Base-by-base conservation (phyloP, 495 filamentous ascomycete species). In the Apodospora peruviana region DNA sequence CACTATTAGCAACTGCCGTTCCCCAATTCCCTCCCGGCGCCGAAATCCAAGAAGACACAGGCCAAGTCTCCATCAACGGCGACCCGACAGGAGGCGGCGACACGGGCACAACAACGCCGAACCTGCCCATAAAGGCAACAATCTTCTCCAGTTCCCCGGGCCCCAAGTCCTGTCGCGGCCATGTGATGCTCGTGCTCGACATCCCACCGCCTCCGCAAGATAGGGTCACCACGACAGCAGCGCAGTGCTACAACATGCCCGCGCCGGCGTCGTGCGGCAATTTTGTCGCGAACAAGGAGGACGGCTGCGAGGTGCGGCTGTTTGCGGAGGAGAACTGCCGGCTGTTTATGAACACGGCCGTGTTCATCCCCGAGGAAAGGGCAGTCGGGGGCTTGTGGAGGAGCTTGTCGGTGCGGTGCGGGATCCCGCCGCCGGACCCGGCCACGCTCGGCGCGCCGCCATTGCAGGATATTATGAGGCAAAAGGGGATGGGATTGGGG, bases 231-330 rank as follows among this genome's bases (percentile, higher is more conserved):
- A 56, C 57, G 10, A 50, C 49, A 4, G 2, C 16, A 14, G 54
- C 57, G 36, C 53, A 49, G 19, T 72, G 69, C 55, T 61, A 66
- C 45, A 62, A 65, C 45, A 50, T 71, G 19, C 61, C 62, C 4
- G 45, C 41, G 2, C 51, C 57, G 35, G 61, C 58, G 20, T 62
- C 65, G 32, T 72, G 69, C 48, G 69, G 51, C 14, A 58, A 34
- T 20, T 72, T 72, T 38, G 18, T 65, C 8, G 68, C 59, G 37
- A 67, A 61, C 39, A 64, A 64, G 48, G 57, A 56, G 5, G 62
- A 64, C 34, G 67, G 69, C 2, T 72, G 69, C 46, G 55, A 71
- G 51, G 69, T 63, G 20, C 59, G 61, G 24, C 40, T 72, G n/a
- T 72, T 72, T 27, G 56, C 59, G 35, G 66, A 72, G 50, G 53